Evolutionary conservation across 495 filamentous ascomycete species (phyloP).

Genomic region (Penicillium cosmopolitanum): DNA sequence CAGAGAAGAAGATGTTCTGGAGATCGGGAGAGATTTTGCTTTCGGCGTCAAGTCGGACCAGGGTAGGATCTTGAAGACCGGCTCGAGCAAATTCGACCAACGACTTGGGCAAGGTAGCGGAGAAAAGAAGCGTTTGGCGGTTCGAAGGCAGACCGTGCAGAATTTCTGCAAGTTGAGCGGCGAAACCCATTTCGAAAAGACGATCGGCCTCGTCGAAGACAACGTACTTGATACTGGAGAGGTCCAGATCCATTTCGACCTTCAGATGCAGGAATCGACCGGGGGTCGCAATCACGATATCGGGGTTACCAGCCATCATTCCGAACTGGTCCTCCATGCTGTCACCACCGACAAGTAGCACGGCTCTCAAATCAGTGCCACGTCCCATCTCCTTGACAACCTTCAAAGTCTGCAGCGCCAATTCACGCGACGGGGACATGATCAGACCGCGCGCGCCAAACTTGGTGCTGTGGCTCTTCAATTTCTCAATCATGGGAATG

Average conservation of each 20-base stretch:
- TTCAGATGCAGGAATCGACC: conserved; percentile 94
- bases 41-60: conserved; percentile 89
- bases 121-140: conserved; percentile 91
- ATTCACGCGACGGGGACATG: conserved; percentile 86
- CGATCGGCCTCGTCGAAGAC: conserved; percentile 98
- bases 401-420: conserved; percentile 93
- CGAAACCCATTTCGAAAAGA: conserved; percentile 98
- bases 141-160: conserved; percentile 80
- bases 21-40: conserved; percentile 95
- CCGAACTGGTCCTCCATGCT: conserved; percentile 94
- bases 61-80: conserved; percentile 83
- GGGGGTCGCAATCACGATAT: conserved; percentile 95
- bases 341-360: conserved; percentile 92
- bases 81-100: conserved; percentile 95
- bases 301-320: conserved; percentile 90
- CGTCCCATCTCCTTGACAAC: conserved; percentile 92
- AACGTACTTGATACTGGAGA: conserved; percentile 84
- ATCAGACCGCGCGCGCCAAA: conserved; percentile 85
- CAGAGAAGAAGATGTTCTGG: conserved; percentile 88
- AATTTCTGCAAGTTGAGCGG: conserved; percentile 90
- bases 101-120: conserved; percentile 89
- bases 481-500: conserved; percentile 93
- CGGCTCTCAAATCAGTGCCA: conserved; percentile 86
- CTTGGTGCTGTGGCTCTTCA: conserved; percentile 84
- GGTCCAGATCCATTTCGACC: conserved; percentile 89